A percentile compares a stretch with the other conserved stretches of the same genome.
These are phyloP conservation scores for Arthrobotrys musiformis DNA, from an alignment of 2,329 filamentous ascomycete genomes.

Conservation along the genomic window DNA sequence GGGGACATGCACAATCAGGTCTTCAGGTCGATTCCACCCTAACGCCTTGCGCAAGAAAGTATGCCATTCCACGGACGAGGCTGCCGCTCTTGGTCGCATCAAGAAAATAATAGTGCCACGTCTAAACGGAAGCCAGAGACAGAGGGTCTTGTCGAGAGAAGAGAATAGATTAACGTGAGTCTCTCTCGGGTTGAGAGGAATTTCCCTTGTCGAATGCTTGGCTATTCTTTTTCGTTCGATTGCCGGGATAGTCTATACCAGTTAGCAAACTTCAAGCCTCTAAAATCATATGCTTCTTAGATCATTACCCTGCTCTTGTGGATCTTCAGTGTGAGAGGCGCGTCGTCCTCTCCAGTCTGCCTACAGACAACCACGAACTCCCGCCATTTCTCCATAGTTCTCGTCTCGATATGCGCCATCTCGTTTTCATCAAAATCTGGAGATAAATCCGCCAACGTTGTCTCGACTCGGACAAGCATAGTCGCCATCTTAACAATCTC, in stretches of 20 bases:
- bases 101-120: slow-evolving; percentile 71
- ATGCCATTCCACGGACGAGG: slow-evolving; percentile 75
- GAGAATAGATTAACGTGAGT: slow-evolving; percentile 73
- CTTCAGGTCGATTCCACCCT: slow-evolving; percentile 69
- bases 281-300: background rate
- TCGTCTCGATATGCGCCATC: slow-evolving; percentile 70
- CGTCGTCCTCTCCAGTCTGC: slow-evolving; percentile 68
- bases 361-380: slow-evolving; percentile 73
- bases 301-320: slow-evolving; percentile 70
- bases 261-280: slow-evolving; percentile 11
- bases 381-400: slow-evolving; percentile 72
- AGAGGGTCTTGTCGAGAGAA: slow-evolving; percentile 74
- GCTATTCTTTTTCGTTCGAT: slow-evolving; percentile 68
- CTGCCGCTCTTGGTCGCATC: slow-evolving; percentile 71
- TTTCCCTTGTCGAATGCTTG: slow-evolving; percentile 69
- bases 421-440: slow-evolving; percentile 74
- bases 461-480: slow-evolving; percentile 74
- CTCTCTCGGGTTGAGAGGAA: slow-evolving; percentile 68
- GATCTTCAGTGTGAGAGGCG: slow-evolving; percentile 70
- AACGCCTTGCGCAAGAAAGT: slow-evolving; percentile 72
- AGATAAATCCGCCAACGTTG: slow-evolving; percentile 67
- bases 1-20: slow-evolving; percentile 72
- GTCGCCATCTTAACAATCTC: slow-evolving; percentile 75
- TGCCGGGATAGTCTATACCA: slow-evolving; percentile 66
- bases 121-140: slow-evolving; percentile 70